Base-by-base conservation (phyloP, 148 eudicot genomes). In the Nepenthes gracilis region DNA sequence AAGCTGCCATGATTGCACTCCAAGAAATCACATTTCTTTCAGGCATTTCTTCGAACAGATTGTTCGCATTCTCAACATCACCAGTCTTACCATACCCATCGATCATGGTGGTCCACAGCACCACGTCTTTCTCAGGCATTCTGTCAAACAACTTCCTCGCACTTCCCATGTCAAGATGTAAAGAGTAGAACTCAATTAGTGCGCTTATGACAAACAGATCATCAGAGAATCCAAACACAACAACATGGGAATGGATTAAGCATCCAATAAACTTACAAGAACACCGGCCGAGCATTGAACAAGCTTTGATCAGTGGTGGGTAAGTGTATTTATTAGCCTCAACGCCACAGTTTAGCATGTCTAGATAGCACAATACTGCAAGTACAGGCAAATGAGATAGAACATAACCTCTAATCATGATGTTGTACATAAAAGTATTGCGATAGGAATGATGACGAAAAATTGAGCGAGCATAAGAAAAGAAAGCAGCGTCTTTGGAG, bases 91-190 rank as follows among this genome's bases (percentile, higher is more conserved):
- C 77, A 32, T 77, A 73, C 66, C 74, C 77, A 63, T 77, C 77
- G 33, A 77, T 70, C 74, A 77, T 72, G 40, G 66, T 35, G 1
- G 81, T 77, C 70, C 71, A 73, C 66, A 73, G 48, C 40, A 77
- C 81, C 71, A 77, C 81, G 66, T 77, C 81, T 43, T 71, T 73
- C 6, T 47, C 66, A 54, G 81, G 74, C 61, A 70, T 73, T 66
- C 70, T 65, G 54, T 70, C 77, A 43, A 77, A 77, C 81, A 77
- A 10, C 59, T 57, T 50, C 36, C 60, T 60, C 13, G 81, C 81
- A 14, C 33, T 58, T 4, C 55, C 58, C 68, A 73, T 62, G 13
- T 77, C 77, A 33, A 62, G 35, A 52, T 55, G 47, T 15, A 33
- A 47, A 11, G 69, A 55, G 58, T 70, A 77, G 36, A 77, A 69